phyloP scores from a whole-genome alignment of 2,329 filamentous ascomycete genomes.

The Fusarium temperatum region DNA sequence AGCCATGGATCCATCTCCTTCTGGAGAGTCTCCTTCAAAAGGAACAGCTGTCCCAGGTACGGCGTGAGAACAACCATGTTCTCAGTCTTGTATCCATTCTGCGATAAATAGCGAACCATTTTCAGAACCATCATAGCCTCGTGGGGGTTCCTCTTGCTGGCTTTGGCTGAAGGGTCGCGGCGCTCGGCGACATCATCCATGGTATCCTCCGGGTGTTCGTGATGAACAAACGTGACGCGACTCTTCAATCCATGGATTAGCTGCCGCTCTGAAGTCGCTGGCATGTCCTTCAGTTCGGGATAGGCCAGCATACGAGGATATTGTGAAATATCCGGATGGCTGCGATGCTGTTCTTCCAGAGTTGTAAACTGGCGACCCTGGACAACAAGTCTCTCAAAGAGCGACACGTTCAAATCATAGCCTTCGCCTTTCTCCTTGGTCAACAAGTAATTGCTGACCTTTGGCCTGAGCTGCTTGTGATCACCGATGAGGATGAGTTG shows the following conservation, averaged over 20 bases:
- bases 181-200: constrained; percentile 55
- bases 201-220: constrained; percentile 62
- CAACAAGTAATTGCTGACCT: constrained; percentile 68
- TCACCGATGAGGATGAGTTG: constrained; percentile 78
- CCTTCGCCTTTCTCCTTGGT: constrained; percentile 71
- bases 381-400: constrained; percentile 74
- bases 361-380: constrained; percentile 63
- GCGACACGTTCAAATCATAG: constrained; percentile 71
- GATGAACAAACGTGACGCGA: constrained; percentile 73
- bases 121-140: constrained; percentile 74
- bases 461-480: constrained; percentile 76
- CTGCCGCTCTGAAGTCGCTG: constrained; percentile 57
- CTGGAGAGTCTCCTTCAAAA: constrained; percentile 63
- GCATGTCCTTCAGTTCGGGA: constrained; percentile 65
- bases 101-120: constrained; percentile 71
- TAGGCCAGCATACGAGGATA: constrained; percentile 69
- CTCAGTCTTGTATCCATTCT: constrained; percentile 74
- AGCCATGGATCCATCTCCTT: constrained; percentile 70
- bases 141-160: constrained; percentile 68
- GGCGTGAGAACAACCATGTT: constrained; percentile 76
- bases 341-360: constrained; percentile 71
- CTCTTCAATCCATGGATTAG: constrained; percentile 64
- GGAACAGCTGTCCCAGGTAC: constrained; percentile 73
- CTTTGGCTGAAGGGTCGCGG: constrained; percentile 57
- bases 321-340: constrained; percentile 72